Percentiles rank a stretch among this genome's conserved stretches.
These are phyloP conservation scores for Coemansia sp. DNA, from an alignment of 192 early-diverging fungal genomes.

Conservation along the genomic window DNA sequence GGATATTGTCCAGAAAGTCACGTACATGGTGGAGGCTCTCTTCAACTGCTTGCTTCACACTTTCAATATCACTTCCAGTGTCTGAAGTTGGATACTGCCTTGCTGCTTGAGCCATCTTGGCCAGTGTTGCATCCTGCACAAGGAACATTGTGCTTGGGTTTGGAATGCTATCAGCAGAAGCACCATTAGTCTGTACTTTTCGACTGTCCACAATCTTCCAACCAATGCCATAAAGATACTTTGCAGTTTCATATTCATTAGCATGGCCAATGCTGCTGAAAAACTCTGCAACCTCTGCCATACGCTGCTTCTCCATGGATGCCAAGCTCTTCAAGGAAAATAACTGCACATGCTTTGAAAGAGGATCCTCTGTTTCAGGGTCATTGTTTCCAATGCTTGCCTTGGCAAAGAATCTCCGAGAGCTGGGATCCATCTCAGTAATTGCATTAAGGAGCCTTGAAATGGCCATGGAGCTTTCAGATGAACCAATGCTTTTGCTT, in stretches of 20 bases:
- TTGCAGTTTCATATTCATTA: neutral
- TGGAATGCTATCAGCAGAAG: constrained; percentile 12
- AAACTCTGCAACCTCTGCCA: constrained; percentile 13
- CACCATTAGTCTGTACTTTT: neutral
- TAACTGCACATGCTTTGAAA: constrained; percentile 10
- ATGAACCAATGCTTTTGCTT: constrained; percentile 3
- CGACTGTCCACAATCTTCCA: constrained; percentile 13
- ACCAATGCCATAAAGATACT: constrained; percentile 25
- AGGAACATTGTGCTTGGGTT: constrained; percentile 32
- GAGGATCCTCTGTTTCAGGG: constrained; percentile 9
- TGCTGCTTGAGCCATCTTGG: neutral
- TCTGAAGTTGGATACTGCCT: neutral
- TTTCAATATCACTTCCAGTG: neutral
- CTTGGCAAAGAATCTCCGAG: constrained; percentile 1
- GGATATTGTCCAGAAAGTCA: constrained; percentile 17
- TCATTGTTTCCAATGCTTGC: constrained; percentile 5
- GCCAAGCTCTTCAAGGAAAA: constrained; percentile 22
- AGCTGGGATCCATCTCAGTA: constrained; percentile 11
- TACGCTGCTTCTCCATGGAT: constrained; percentile 13
- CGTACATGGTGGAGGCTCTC: constrained; percentile 14
- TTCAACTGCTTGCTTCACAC: constrained; percentile 5
- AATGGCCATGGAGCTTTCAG: constrained; percentile 11
- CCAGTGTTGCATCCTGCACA: constrained; percentile 18
- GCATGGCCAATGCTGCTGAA: constrained; percentile 17
- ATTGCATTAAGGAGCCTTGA: constrained; percentile 13